Evolutionary conservation across 2,329 filamentous ascomycete species (phyloP).

Genomic region (Fusarium bactridioides): DNA sequence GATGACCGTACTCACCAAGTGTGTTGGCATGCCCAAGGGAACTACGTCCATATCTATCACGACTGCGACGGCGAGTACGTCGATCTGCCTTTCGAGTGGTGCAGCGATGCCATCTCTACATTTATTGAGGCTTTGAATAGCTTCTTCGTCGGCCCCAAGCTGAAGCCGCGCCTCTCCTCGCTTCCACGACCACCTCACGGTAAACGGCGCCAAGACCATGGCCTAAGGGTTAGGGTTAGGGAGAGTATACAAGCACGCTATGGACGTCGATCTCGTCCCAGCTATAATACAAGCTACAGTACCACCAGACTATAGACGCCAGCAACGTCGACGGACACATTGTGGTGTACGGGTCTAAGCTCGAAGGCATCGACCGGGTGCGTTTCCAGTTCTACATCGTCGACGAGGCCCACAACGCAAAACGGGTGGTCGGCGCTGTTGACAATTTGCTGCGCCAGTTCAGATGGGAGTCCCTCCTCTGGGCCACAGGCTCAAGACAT

Average conservation of each 20-base stretch:
- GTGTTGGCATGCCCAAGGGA: too few relatives aligned
- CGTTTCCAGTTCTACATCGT: neutral
- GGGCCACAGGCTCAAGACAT: neutral
- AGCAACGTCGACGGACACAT: neutral
- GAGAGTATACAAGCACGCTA: constrained; percentile 34
- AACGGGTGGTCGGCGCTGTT: fast-evolving
- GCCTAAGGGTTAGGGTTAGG: too few relatives aligned
- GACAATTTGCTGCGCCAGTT: fast-evolving
- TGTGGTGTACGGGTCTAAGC: neutral
- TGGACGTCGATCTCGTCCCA: constrained; percentile 41
- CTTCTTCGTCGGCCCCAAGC: too few relatives aligned
- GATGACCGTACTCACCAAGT: too few relatives aligned
- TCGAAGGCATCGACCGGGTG: fast-evolving
- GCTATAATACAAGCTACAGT: constrained; percentile 12
- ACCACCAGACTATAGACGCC: neutral
- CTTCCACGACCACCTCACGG: too few relatives aligned
- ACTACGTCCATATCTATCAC: too few relatives aligned
- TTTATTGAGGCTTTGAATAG: too few relatives aligned
- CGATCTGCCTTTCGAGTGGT: too few relatives aligned
- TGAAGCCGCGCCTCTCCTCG: too few relatives aligned
- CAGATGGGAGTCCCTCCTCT: neutral
- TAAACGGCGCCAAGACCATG: too few relatives aligned
- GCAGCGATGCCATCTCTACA: too few relatives aligned
- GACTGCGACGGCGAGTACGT: too few relatives aligned
- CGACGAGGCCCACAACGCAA: neutral